Evolutionary conservation across 2,329 filamentous ascomycete genomes (phyloP), one percentile per base, ranked within the genome.

Genomic region (Fusarium torreyae): DNA sequence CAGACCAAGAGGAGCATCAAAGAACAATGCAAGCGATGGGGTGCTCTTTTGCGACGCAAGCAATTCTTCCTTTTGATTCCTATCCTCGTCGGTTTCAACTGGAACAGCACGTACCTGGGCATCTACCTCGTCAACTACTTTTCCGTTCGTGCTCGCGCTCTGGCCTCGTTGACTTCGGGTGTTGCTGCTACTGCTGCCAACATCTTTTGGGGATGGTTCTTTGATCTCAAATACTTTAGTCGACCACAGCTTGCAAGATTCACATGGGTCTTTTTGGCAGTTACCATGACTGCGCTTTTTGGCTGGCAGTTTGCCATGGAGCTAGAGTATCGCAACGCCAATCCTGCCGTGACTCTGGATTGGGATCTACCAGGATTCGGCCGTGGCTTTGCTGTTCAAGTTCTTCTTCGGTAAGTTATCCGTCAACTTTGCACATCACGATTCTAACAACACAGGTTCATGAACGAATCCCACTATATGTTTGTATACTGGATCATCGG

Each of bases 91-190:
- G 82, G 83, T 0, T 85, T 85, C 66, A 82, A 84, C 60, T 87
- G 85, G 81, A 86, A 85, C 63, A 74, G 71, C 31, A 85, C 84
- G 0, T 87, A 87, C 26, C 76, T 85, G 22, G 83, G 84, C 8
- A 86, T 85, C 18, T 87, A 87, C 68, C 78, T 86, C 17, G 83
- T 84, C 11, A 83, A 80, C 26, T 86, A 86, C 75, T 86, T 86
- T 67, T 84, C 83, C 5, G 84, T 86, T 4, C 80, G 85, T 3
- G 76, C 84, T 0, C 77, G 84, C 5, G 81, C 84, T 1, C 76
- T 87, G 3, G 81, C 81, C 1, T 80, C 83, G 0, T 67, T 86
- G 42, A 79, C 79, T 0, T 84, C 84, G 0, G 83, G 83, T 7
- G 74, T 86, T 24, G 82, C 78, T 2, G 84, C 83, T 0, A 80